These are phyloP conservation scores for Mallotus repandus DNA, from an alignment of 441 rosid species.

Conservation along the genomic window DNA sequence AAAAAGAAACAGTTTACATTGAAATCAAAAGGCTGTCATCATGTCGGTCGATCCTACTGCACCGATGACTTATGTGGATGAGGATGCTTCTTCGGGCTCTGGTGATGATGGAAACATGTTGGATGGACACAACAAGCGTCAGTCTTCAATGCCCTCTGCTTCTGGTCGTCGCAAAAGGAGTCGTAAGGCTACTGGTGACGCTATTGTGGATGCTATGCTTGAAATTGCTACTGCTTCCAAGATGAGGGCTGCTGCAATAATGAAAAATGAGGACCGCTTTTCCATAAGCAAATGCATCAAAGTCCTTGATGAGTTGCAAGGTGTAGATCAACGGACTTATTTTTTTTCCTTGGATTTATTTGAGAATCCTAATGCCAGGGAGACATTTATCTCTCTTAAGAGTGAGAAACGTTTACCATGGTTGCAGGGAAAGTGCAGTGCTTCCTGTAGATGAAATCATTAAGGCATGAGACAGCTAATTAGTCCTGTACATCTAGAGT, in stretches of 20 bases:
- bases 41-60: conserved; percentile 36
- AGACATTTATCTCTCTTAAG: conserved; percentile 69
- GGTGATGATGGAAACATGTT: conserved; percentile 51
- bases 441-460: conserved; percentile 33
- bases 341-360: conserved; percentile 80
- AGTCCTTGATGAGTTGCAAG: conserved; percentile 79
- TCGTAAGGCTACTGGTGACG: conserved; percentile 78
- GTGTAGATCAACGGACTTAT: conserved; percentile 70
- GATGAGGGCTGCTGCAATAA: conserved; percentile 70
- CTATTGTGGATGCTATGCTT: conserved; percentile 86
- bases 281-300: conserved; percentile 86
- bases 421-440: conserved; percentile 65
- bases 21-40: conserved; percentile 14
- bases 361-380: conserved; percentile 69
- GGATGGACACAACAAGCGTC: conserved; percentile 59
- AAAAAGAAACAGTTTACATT: not conserved
- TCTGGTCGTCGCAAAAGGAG: conserved; percentile 64
- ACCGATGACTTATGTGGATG: conserved; percentile 44
- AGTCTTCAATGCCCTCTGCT: conserved; percentile 39
- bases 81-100: conserved; percentile 58
- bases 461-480: conserved; percentile 2
- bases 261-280: conserved; percentile 66
- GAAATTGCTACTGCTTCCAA: conserved; percentile 85
- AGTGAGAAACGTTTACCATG: conserved; percentile 71
- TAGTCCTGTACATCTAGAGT: conserved; percentile 22